These are phyloP conservation scores for Thelonectria discophora DNA, from an alignment of 2,329 filamentous ascomycete species.

Conservation along the genomic window DNA sequence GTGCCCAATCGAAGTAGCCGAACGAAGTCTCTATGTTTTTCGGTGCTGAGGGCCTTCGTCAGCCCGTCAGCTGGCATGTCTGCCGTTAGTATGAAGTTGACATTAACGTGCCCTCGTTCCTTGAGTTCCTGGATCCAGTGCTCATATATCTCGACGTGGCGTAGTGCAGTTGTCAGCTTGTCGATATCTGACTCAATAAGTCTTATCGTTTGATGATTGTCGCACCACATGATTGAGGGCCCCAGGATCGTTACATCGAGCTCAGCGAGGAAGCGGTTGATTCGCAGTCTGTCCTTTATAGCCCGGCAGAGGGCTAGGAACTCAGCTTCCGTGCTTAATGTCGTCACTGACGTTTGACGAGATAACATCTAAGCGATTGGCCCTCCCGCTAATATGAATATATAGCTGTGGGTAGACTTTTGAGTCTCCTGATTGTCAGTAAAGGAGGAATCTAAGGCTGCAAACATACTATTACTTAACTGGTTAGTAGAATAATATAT, in stretches of 20 bases:
- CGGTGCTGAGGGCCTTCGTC: not conserved
- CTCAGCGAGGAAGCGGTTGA: not conserved
- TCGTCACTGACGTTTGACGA: too few relatives aligned
- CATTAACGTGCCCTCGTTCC: not conserved
- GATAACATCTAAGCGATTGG: conserved; percentile 13
- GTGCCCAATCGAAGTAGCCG: too few relatives aligned
- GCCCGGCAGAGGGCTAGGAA: not conserved
- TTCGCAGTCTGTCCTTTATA: not conserved
- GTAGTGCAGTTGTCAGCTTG: not conserved
- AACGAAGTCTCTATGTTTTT: too few relatives aligned
- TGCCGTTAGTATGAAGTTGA: not conserved
- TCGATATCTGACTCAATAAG: not conserved
- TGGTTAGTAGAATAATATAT: not conserved
- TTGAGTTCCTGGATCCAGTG: conserved; percentile 1
- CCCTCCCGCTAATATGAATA: conserved; percentile 13
- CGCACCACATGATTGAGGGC: not conserved
- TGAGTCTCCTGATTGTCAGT: too few relatives aligned
- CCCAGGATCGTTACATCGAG: too few relatives aligned
- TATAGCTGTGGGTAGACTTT: conserved; percentile 11
- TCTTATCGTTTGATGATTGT: not conserved
- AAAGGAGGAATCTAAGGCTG: too few relatives aligned
- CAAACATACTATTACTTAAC: too few relatives aligned
- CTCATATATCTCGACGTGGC: not conserved
- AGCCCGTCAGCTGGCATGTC: not conserved
- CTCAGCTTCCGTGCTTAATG: not conserved